phyloP scores from a whole-genome alignment of 1,284 basidiomycete species.

The Ganoderma resinaceum region DNA sequence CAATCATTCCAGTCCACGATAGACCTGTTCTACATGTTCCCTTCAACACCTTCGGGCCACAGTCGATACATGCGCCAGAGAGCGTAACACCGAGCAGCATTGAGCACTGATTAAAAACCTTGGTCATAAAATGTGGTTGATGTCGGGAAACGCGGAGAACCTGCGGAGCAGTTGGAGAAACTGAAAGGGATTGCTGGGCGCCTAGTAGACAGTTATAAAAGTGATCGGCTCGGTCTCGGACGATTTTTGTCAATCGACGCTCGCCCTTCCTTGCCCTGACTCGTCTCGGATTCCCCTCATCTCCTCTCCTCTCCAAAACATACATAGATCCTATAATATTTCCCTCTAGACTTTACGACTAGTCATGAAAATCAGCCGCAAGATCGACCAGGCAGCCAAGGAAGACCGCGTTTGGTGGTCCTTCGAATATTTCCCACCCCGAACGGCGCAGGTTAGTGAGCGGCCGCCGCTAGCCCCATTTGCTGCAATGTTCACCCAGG shows the following conservation, averaged over 20 bases:
- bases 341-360: conserved; percentile 29
- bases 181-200: conserved; percentile 15
- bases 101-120: neutral
- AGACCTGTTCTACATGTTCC: neutral
- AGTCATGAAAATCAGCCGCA: conserved; percentile 90
- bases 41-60: no score
- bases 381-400: conserved; percentile 83
- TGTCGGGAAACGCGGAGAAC: neutral
- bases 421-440: conserved; percentile 96
- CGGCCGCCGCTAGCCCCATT: conserved; percentile 28
- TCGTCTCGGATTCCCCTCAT: conserved; percentile 19
- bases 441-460: conserved; percentile 85
- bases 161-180: neutral
- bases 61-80: neutral
- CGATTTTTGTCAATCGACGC: conserved; percentile 22
- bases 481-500: conserved; percentile 18
- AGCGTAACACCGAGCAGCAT: neutral
- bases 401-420: conserved; percentile 93
- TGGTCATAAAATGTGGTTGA: neutral
- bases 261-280: conserved; percentile 22
- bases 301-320: conserved; percentile 18
- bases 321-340: conserved; percentile 29
- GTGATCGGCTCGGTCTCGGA: conserved; percentile 11
- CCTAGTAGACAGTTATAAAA: conserved; percentile 16
- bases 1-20: conserved; percentile 6